phyloP scores from a whole-genome alignment of 2,329 filamentous ascomycete genomes.

The Ceratocystis lukuohia region DNA sequence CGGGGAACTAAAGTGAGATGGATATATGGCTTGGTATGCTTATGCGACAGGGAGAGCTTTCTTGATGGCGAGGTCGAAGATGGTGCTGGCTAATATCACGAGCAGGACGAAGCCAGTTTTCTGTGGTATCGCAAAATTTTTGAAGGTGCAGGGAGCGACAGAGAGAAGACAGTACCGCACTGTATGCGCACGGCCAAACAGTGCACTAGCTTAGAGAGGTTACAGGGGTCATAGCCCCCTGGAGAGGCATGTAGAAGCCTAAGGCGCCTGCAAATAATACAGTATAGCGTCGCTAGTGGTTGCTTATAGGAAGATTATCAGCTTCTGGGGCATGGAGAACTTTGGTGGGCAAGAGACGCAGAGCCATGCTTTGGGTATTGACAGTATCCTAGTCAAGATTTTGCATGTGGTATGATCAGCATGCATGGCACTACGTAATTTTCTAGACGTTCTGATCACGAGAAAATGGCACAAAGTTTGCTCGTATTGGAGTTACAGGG shows the following conservation, averaged over 20 bases:
- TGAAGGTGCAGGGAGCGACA: conserved; percentile 9
- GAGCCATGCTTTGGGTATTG: neutral
- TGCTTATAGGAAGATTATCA: neutral
- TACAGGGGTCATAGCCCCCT: neutral
- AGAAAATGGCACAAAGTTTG: neutral
- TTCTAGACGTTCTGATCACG: neutral
- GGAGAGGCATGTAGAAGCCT: neutral
- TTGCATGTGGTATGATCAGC: neutral
- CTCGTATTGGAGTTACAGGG: conserved; percentile 1
- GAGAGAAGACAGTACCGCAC: neutral
- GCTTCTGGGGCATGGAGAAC: no score
- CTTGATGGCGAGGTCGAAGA: neutral
- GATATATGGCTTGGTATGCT: neutral
- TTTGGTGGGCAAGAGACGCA: neutral
- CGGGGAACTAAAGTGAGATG: neutral
- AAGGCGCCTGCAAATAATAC: neutral
- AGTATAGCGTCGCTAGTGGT: neutral
- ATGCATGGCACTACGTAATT: neutral
- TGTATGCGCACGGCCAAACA: neutral
- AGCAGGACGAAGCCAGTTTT: neutral
- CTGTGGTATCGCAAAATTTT: conserved; percentile 16
- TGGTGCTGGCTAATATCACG: neutral
- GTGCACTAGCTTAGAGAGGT: neutral
- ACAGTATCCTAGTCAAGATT: neutral
- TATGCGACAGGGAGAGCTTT: neutral